Evolutionary conservation across 305 asterid genomes (phyloP).

Genomic region (Solanum hybrid): DNA sequence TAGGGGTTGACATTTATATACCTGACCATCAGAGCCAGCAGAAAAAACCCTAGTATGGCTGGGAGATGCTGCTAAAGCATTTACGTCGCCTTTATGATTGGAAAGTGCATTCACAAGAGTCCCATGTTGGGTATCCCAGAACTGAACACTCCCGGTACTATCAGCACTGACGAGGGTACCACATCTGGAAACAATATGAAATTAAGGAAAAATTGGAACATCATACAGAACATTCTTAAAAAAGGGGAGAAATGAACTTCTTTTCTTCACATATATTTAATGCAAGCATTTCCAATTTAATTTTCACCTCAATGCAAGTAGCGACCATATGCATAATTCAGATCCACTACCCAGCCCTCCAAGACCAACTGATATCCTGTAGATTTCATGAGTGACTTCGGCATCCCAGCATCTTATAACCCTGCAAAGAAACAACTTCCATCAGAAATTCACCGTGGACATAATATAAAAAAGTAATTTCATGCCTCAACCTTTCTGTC

Average conservation of each 20-base stretch:
- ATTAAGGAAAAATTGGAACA: not conserved
- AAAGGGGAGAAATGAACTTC: not conserved
- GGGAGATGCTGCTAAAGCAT: constrained; percentile 81
- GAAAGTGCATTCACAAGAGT: constrained; percentile 82
- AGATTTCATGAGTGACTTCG: constrained; percentile 50
- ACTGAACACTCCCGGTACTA: constrained; percentile 84
- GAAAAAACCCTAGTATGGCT: constrained; percentile 81
- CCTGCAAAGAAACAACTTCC: constrained; percentile 24
- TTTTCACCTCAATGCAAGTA: constrained; percentile 73
- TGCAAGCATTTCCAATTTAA: not conserved
- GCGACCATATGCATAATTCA: constrained; percentile 88
- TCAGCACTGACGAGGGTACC: constrained; percentile 92
- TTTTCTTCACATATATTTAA: not conserved
- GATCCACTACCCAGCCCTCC: constrained; percentile 63
- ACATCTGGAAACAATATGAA: constrained; percentile 42
- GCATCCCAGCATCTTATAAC: constrained; percentile 95
- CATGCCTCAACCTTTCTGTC: not conserved
- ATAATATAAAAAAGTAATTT: not conserved
- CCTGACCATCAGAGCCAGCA: constrained; percentile 99
- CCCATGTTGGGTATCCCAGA: constrained; percentile 88
- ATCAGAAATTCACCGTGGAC: not conserved
- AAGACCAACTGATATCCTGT: constrained; percentile 77
- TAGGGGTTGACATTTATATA: constrained; percentile 13
- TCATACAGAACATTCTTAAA: not conserved
- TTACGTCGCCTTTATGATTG: constrained; percentile 87